A percentile compares a stretch with the other conserved stretches of the same genome.
These are phyloP conservation scores for Populus trichocarpa DNA, from an alignment of 441 rosid genomes.

Conservation along the genomic window DNA sequence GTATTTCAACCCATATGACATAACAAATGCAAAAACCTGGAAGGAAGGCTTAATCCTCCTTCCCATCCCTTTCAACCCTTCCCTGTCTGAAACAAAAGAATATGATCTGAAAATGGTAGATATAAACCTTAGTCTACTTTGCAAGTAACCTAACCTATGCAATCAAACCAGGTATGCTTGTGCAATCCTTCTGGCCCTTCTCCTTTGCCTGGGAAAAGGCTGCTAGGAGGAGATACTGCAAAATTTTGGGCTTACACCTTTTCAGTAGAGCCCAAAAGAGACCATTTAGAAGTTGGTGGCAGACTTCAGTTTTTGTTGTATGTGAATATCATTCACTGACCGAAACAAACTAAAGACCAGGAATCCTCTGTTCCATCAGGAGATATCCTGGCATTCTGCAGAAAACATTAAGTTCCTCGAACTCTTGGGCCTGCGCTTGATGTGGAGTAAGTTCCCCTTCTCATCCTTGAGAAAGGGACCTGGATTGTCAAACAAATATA, in stretches of 20 bases:
- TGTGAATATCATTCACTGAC: conserved; percentile 14
- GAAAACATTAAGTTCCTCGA: conserved; percentile 10
- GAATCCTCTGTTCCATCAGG: conserved; percentile 25
- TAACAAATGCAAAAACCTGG: background rate
- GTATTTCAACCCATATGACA: background rate
- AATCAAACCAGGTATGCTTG: conserved; percentile 18
- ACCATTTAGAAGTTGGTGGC: conserved; percentile 7
- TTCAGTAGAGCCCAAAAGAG: conserved; percentile 17
- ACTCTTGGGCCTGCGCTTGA: background rate
- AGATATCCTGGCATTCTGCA: conserved; percentile 21
- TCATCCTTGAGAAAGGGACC: background rate
- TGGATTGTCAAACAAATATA: background rate
- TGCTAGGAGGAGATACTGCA: conserved; percentile 21
- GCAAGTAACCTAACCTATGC: conserved; percentile 12
- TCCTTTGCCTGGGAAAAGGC: conserved; percentile 23
- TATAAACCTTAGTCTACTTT: background rate
- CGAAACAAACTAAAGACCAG: conserved; percentile 20
- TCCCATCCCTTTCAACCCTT: background rate
- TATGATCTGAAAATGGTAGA: background rate
- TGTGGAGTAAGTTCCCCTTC: background rate
- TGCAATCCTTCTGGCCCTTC: conserved; percentile 13
- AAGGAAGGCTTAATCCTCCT: background rate
- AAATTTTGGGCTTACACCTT: conserved; percentile 25
- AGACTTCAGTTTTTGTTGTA: conserved; percentile 3
- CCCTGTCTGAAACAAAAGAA: background rate